These are phyloP conservation scores for Mortierella sp. DNA, from an alignment of 371 early-diverging fungal species.

Conservation along the genomic window DNA sequence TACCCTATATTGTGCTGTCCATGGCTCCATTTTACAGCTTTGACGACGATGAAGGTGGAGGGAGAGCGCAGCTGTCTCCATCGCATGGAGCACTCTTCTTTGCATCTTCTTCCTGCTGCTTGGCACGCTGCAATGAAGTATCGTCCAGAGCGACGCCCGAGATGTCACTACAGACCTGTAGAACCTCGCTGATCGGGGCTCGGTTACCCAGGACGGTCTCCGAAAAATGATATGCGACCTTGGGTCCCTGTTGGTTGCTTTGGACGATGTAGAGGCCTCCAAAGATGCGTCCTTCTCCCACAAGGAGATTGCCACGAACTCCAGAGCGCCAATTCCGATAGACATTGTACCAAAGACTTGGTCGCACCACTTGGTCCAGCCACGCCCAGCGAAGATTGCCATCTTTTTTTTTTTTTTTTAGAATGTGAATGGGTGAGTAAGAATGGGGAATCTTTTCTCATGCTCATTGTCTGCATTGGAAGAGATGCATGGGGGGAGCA, in stretches of 20 bases:
- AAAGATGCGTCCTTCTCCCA: conserved; percentile 45
- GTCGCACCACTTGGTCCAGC: conserved; percentile 28
- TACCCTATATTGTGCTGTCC: too few relatives aligned
- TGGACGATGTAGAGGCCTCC: conserved; percentile 43
- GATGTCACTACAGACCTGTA: conserved; percentile 37
- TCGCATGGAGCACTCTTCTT: conserved; percentile 27
- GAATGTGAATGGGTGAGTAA: too few relatives aligned
- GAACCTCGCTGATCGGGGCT: conserved; percentile 32
- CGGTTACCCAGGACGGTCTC: conserved; percentile 35
- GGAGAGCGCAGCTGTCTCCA: conserved; percentile 25
- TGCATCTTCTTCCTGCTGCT: conserved; percentile 21
- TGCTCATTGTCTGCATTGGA: too few relatives aligned
- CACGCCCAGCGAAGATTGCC: conserved; percentile 29
- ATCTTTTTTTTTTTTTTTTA: conserved; percentile 7
- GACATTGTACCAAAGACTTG: conserved; percentile 31
- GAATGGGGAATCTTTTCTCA: too few relatives aligned
- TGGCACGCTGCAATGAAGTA: conserved; percentile 10
- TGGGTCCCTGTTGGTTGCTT: conserved; percentile 19
- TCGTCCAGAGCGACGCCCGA: conserved; percentile 31
- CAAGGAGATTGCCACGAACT: conserved; percentile 37
- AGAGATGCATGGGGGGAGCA: too few relatives aligned
- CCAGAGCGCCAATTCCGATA: conserved; percentile 42
- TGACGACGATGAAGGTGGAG: background rate
- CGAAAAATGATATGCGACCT: conserved; percentile 33
- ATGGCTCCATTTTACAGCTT: conserved; percentile 16